These are phyloP conservation scores for Dictyostelium purpureum DNA, from an alignment of 78 protist species.

Conservation along the genomic window DNA sequence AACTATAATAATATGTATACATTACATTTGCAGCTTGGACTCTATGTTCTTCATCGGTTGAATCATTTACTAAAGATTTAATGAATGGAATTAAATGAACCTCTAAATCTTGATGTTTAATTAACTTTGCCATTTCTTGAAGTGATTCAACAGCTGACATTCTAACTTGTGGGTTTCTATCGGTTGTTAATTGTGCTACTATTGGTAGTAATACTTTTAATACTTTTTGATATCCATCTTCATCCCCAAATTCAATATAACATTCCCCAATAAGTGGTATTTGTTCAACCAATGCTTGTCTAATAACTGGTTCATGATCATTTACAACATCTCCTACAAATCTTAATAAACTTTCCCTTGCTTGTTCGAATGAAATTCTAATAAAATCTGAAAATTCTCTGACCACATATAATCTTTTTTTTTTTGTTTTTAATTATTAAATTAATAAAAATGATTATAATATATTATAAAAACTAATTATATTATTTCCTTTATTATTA, in stretches of 20 bases:
- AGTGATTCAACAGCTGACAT: constrained; percentile 71
- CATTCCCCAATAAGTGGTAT: constrained; percentile 17
- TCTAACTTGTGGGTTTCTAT: constrained; percentile 75
- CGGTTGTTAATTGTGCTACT: constrained; percentile 73
- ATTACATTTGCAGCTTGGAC: constrained; percentile 80
- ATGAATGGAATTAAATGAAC: constrained; percentile 54
- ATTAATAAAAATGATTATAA: background rate
- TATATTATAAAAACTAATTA: background rate
- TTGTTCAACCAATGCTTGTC: constrained; percentile 81
- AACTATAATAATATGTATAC: background rate
- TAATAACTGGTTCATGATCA: constrained; percentile 68
- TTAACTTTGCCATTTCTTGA: constrained; percentile 67
- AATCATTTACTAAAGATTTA: constrained; percentile 62
- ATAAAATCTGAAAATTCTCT: constrained; percentile 70
- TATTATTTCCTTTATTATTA: background rate
- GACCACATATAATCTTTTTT: constrained; percentile 51
- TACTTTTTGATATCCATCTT: constrained; percentile 30
- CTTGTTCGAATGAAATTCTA: background rate
- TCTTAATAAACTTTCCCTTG: background rate
- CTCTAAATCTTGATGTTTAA: constrained; percentile 49
- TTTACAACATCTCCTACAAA: constrained; percentile 17
- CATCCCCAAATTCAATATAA: constrained; percentile 19
- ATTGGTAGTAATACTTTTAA: constrained; percentile 39
- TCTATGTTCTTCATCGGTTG: constrained; percentile 77
- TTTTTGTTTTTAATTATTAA: background rate